These are phyloP conservation scores for Bothia castanella DNA, from an alignment of 1,284 basidiomycete species.

Conservation along the genomic window DNA sequence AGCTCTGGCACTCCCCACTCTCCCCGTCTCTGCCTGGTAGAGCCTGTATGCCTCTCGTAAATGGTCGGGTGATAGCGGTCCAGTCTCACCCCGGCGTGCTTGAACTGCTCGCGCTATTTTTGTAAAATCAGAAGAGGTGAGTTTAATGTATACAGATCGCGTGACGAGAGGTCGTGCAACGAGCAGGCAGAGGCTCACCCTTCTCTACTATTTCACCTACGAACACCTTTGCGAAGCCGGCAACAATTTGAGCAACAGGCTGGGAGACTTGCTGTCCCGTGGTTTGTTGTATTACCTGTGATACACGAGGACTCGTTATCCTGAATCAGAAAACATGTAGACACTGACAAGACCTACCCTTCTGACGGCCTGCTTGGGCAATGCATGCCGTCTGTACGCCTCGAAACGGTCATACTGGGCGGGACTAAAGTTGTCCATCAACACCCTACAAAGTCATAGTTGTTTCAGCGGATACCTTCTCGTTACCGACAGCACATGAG, in stretches of 20 bases:
- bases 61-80: slow-evolving; percentile 82
- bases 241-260: slow-evolving; percentile 83
- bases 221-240: slow-evolving; percentile 88
- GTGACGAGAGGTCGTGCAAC: too few species aligned
- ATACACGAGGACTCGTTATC: background rate
- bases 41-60: slow-evolving; percentile 82
- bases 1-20: slow-evolving; percentile 71
- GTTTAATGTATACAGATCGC: too few species aligned
- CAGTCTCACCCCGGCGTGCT: slow-evolving; percentile 64
- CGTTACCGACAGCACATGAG: background rate
- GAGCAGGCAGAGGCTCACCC: slow-evolving; percentile 43
- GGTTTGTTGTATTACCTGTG: slow-evolving; percentile 79
- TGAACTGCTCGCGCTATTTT: slow-evolving; percentile 71
- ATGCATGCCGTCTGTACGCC: slow-evolving; percentile 77
- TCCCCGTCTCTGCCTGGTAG: slow-evolving; percentile 78
- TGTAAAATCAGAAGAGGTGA: too few species aligned
- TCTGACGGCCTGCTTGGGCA: slow-evolving; percentile 79
- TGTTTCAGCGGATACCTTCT: slow-evolving; percentile 5
- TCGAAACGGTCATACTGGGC: slow-evolving; percentile 87
- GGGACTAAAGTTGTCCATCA: slow-evolving; percentile 83
- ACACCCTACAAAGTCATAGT: slow-evolving; percentile 47
- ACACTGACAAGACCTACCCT: slow-evolving; percentile 46
- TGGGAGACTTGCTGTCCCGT: slow-evolving; percentile 81
- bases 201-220: slow-evolving; percentile 90
- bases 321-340: background rate